phyloP scores from a whole-genome alignment of 768 basidiomycete species.

The Agaricus sinodeliciosus region DNA sequence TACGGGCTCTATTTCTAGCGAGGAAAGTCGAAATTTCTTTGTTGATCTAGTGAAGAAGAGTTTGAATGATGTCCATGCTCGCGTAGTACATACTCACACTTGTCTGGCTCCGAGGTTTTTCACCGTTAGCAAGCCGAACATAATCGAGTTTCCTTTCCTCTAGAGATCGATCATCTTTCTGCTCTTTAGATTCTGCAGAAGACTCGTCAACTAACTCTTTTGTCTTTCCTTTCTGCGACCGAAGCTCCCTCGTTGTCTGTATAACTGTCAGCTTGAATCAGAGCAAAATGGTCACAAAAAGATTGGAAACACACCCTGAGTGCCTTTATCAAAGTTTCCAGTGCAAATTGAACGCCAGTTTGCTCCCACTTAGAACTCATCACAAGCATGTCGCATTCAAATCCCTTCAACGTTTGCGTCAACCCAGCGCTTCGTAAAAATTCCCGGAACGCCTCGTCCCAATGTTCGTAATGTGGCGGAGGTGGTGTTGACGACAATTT shows the following conservation, averaged over 20 bases:
- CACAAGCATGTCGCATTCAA: conserved; percentile 69
- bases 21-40: conserved; percentile 69
- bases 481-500: conserved; percentile 8
- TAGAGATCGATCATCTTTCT: conserved; percentile 22
- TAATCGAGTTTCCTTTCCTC: conserved; percentile 70
- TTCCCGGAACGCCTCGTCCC: conserved; percentile 50
- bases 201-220: conserved; percentile 2
- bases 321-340: conserved; percentile 42
- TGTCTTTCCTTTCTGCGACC: conserved; percentile 9
- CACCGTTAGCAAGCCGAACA: conserved; percentile 40
- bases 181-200: conserved; percentile 7
- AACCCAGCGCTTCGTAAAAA: conserved; percentile 54
- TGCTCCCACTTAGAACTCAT: conserved; percentile 62
- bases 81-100: conserved; percentile 39
- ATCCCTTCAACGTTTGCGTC: conserved; percentile 51
- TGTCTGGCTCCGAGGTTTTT: conserved; percentile 45
- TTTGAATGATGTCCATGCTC: conserved; percentile 8
- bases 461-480: conserved; percentile 40
- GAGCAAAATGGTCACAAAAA: background rate
- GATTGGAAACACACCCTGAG: conserved; percentile 9
- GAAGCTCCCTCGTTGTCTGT: conserved; percentile 16
- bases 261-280: conserved; percentile 15
- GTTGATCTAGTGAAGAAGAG: conserved; percentile 40
- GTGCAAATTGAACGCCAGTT: conserved; percentile 45
- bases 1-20: conserved; percentile 62